These are phyloP conservation scores for Fusarium sp. DNA, from an alignment of 2,329 filamentous ascomycete species.

Conservation along the genomic window DNA sequence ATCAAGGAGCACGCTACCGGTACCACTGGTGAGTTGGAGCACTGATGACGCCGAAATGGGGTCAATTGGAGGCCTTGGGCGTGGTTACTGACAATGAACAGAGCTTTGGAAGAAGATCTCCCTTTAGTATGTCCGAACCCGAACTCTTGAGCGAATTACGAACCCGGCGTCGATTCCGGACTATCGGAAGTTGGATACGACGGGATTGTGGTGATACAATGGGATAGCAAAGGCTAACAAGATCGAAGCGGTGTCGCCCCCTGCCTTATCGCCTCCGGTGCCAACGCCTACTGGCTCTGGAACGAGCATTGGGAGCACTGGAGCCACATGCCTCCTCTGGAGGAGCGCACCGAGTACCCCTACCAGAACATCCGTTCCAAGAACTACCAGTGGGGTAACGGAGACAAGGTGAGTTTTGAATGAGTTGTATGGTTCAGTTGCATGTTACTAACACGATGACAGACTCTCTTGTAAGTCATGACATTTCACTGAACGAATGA, in stretches of 20 bases:
- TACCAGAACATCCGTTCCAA: conserved; percentile 98
- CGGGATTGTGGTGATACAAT: conserved; percentile 14
- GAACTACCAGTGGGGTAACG: conserved; percentile 95
- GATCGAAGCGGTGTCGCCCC: conserved; percentile 78
- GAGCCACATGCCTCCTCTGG: conserved; percentile 83
- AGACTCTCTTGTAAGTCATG: conserved; percentile 66
- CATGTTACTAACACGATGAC: conserved; percentile 45
- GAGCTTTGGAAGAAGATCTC: conserved; percentile 97
- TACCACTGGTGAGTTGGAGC: conserved; percentile 78
- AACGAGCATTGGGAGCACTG: conserved; percentile 98
- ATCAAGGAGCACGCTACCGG: conserved; percentile 90
- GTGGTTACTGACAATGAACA: conserved; percentile 59
- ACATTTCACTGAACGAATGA: conserved; percentile 5
- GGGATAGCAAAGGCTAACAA: conserved; percentile 40
- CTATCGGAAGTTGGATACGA: conserved; percentile 32
- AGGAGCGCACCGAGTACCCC: conserved; percentile 92
- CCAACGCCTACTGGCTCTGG: conserved; percentile 94
- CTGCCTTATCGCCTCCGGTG: conserved; percentile 74
- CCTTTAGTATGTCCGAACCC: conserved; percentile 79
- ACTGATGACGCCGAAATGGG: conserved; percentile 9
- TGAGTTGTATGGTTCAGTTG: not conserved
- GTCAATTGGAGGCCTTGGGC: conserved; percentile 38
- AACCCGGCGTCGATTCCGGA: conserved; percentile 29
- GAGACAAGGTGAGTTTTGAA: conserved; percentile 80
- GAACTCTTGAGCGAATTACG: conserved; percentile 47